These are phyloP conservation scores for Sorghum bicolor DNA, from an alignment of 176 grass and related monocot genomes.

Conservation along the genomic window Sorghum_bicolor_NCBIv3 NC_012873.2:7507501-7508000, in stretches of 20 bases:
- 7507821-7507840: neutral
- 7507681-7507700: slow-evolving; percentile 80
- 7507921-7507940: slow-evolving; percentile 82
- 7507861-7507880: slow-evolving; percentile 98
- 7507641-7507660: slow-evolving; percentile 97
- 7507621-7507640: slow-evolving; percentile 96
- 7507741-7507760: slow-evolving; percentile 21
- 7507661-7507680: slow-evolving; percentile 89
- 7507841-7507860: slow-evolving; percentile 68
- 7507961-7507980: slow-evolving; percentile 8
- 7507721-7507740: slow-evolving; percentile 26
- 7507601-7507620: slow-evolving; percentile 99
- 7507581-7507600: slow-evolving; percentile 99
- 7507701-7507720: slow-evolving; percentile 90
- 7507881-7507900: slow-evolving; percentile 91
- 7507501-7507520: neutral
- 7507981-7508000: neutral
- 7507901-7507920: slow-evolving; percentile 95
- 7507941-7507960: slow-evolving; percentile 2
- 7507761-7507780: neutral
- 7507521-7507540: slow-evolving; percentile 2
- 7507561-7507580: slow-evolving; percentile 92
- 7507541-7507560: slow-evolving; percentile 99
- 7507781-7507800: neutral
- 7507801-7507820: neutral